A percentile compares a stretch with the other conserved stretches of the same genome.
These are phyloP conservation scores for Diaporthe helianthi DNA, from an alignment of 2,329 filamentous ascomycete species.

Conservation along the genomic window DNA sequence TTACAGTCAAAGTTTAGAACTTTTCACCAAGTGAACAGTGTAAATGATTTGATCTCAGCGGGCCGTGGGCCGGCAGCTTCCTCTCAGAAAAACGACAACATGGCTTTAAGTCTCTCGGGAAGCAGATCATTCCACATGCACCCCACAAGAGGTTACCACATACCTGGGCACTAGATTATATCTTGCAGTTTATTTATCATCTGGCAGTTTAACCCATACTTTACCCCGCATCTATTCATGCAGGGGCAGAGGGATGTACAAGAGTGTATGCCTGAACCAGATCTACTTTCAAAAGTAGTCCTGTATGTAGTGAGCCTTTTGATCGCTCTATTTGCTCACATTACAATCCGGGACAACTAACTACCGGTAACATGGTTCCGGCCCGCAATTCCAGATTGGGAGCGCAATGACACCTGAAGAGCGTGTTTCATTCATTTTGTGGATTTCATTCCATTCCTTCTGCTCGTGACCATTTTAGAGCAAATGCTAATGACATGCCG, in stretches of 20 bases:
- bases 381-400: background rate
- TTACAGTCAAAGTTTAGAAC: background rate
- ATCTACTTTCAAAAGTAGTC: too few relatives aligned
- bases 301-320: background rate
- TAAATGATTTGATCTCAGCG: background rate
- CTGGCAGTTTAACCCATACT: background rate
- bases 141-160: background rate
- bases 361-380: background rate
- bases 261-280: background rate
- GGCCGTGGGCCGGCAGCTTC: background rate
- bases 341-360: background rate
- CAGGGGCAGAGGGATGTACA: too few relatives aligned
- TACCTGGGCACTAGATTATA: too few relatives aligned
- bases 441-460: conserved; percentile 53
- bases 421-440: conserved; percentile 38
- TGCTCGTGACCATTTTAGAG: conserved; percentile 49
- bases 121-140: background rate
- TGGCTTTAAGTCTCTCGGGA: background rate
- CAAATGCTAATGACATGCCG: conserved; percentile 66
- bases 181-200: background rate
- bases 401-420: background rate
- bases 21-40: background rate
- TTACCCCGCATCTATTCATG: background rate
- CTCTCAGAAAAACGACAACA: background rate
- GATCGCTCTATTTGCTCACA: background rate